Evolutionary conservation across 2,329 filamentous ascomycete genomes (phyloP), one percentile per base, ranked within the genome.

Genomic region (Pestalotiopsis sp.): DNA sequence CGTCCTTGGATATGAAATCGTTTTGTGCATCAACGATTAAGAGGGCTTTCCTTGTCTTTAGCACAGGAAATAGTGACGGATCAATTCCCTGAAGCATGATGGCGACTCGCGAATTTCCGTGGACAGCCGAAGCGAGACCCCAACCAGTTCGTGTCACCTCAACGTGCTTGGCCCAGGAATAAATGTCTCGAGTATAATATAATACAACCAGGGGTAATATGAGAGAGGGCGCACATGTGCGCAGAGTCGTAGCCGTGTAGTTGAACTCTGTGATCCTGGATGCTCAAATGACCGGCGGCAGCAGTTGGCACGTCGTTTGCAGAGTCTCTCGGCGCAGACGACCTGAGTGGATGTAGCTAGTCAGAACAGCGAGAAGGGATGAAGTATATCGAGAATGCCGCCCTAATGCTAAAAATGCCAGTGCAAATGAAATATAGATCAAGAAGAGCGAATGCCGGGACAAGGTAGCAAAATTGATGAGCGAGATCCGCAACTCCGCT

Each of bases 11-110:
- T 68, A 97, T 81, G 75, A 98, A 97, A 78, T 98, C 95, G 74
- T 97, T 94, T 76, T 98, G 96, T 44, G 97, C 88, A 75, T 97
- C 95, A 71, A 98, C 85, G 20, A 97, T 82, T 22, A 98, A 83
- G 57, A 99, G 84, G 1, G 93, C 95, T 80, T 87, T 88, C 64
- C 89, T 85, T 9, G 88, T 88, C 38, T 80, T 82, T 65, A 91
- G 79, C 62, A 85, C 80, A 11, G 89, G 89, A 22, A 91, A 81
- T 44, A 83, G 81, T 59, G 84, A 78, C 52, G 83, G 79, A 72
- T 89, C 85, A 76, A 90, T 88, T 10, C 38, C 38, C 24, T 48
- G 38, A 5, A 61, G 17, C 60, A 63, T 48, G n/a, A n/a, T 30
- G 4, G 39, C 39, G 38, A 48, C 58, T 38, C 9, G 30, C 7